Evolutionary conservation across 148 eudicot species (phyloP).

Genomic region (Nyssa sinensis): DNA sequence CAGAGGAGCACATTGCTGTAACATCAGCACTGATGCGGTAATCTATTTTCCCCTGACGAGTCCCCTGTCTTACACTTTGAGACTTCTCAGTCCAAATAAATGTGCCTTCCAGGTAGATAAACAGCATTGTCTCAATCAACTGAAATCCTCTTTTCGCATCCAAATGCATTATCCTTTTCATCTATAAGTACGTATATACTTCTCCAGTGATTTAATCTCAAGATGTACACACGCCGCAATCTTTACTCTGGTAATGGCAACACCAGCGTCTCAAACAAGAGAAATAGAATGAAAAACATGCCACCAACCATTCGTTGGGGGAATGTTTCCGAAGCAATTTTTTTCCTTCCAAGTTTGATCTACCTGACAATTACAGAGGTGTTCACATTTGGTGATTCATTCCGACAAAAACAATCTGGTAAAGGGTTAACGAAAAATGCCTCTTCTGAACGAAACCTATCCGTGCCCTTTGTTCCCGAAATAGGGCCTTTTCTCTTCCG

Average conservation of each 20-base stretch:
- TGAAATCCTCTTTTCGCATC: background rate
- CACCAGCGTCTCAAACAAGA: slow-evolving; percentile 6
- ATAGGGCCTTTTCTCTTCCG: slow-evolving; percentile 91
- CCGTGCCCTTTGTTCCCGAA: slow-evolving; percentile 88
- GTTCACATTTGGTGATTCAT: slow-evolving; percentile 18
- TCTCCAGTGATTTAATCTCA: background rate
- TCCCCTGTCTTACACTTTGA: background rate
- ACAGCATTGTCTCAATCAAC: background rate
- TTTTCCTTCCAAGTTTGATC: slow-evolving; percentile 5
- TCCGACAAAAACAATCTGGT: slow-evolving; percentile 87
- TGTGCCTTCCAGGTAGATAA: background rate
- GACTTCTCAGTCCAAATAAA: background rate
- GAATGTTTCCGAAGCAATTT: background rate
- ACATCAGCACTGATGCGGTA: background rate
- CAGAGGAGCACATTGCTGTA: background rate
- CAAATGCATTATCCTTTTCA: background rate
- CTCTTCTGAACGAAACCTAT: slow-evolving; percentile 90
- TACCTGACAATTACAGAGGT: slow-evolving; percentile 26
- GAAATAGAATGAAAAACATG: background rate
- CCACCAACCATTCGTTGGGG: background rate
- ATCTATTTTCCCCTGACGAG: background rate
- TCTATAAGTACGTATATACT: background rate
- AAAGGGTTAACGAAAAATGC: slow-evolving; percentile 93
- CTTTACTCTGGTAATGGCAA: background rate
- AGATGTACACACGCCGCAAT: background rate